Evolutionary conservation across 805 yeast species (phyloP).

Genomic region (Suhomyces canberraensis): DNA sequence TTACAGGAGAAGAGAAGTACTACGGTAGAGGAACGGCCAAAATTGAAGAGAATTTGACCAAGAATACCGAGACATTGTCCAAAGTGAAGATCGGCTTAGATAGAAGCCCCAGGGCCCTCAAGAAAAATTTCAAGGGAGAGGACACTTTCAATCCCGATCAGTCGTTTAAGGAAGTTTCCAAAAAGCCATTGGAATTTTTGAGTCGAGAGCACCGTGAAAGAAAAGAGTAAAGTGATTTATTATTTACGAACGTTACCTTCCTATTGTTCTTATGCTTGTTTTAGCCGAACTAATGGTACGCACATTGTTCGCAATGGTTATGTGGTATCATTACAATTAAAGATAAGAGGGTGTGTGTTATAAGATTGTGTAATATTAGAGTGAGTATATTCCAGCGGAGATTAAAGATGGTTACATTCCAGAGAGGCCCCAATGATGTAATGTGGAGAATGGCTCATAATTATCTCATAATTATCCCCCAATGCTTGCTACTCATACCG

Average conservation of each 20-base stretch:
- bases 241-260: background rate
- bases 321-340: no score
- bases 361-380: no score
- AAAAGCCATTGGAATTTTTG: conserved; percentile 24
- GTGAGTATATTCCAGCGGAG: no score
- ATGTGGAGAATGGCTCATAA: no score
- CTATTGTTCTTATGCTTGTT: no score
- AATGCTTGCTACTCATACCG: no score
- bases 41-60: background rate
- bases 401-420: no score
- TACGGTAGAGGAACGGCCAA: background rate
- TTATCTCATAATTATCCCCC: no score
- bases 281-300: no score
- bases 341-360: no score
- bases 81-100: conserved; percentile 5
- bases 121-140: conserved; percentile 7
- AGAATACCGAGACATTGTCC: conserved; percentile 6
- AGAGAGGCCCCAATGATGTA: no score
- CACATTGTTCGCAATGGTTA: no score
- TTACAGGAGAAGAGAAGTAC: conserved; percentile 4
- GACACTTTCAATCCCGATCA: conserved; percentile 22
- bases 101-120: conserved; percentile 2
- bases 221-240: conserved; percentile 2
- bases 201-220: conserved; percentile 14
- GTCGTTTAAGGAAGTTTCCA: conserved; percentile 25